phyloP scores from a whole-genome alignment of 2,329 filamentous ascomycete genomes.

The Juglanconis oblonga region DNA sequence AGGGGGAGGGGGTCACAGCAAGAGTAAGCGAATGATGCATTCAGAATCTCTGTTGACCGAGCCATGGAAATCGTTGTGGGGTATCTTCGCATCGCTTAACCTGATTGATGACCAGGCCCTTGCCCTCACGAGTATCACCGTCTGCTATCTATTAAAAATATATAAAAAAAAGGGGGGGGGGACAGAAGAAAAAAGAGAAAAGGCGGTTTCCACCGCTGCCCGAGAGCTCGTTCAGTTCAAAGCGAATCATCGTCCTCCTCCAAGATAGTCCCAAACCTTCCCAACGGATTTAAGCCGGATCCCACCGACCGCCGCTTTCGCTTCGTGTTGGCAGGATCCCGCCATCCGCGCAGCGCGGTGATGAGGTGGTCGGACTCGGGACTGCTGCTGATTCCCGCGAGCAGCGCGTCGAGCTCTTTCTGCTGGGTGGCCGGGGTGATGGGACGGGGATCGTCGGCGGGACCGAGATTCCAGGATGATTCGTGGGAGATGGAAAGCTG shows the following conservation, averaged over 20 bases:
- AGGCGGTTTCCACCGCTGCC: slow-evolving; percentile 27
- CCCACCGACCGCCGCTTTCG: slow-evolving; percentile 35
- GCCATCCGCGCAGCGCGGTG: slow-evolving; percentile 14
- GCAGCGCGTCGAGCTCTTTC: slow-evolving; percentile 10
- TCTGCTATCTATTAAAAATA: too few relatives aligned
- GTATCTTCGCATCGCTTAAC: too few relatives aligned
- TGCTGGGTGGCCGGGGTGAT: slow-evolving; percentile 8
- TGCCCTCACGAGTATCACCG: too few relatives aligned
- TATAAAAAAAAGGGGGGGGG: too few relatives aligned
- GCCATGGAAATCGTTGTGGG: too few relatives aligned
- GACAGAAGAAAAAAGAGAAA: too few relatives aligned
- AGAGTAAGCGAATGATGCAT: too few relatives aligned
- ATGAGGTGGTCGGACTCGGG: slow-evolving; percentile 12
- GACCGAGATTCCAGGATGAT: background rate
- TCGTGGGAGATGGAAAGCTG: background rate
- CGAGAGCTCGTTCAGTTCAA: background rate
- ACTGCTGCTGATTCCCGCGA: slow-evolving; percentile 8
- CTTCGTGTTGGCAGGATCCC: slow-evolving; percentile 25
- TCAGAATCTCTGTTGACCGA: too few relatives aligned
- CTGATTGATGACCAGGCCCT: too few relatives aligned
- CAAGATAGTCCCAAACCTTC: slow-evolving; percentile 53
- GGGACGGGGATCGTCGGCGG: slow-evolving; percentile 7
- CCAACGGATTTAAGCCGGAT: slow-evolving; percentile 26
- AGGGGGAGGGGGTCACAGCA: too few relatives aligned
- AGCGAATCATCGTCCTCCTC: slow-evolving; percentile 65